These are phyloP conservation scores for Lineolata rhizophorae DNA, from an alignment of 495 filamentous ascomycete species.

Conservation along the genomic window DNA sequence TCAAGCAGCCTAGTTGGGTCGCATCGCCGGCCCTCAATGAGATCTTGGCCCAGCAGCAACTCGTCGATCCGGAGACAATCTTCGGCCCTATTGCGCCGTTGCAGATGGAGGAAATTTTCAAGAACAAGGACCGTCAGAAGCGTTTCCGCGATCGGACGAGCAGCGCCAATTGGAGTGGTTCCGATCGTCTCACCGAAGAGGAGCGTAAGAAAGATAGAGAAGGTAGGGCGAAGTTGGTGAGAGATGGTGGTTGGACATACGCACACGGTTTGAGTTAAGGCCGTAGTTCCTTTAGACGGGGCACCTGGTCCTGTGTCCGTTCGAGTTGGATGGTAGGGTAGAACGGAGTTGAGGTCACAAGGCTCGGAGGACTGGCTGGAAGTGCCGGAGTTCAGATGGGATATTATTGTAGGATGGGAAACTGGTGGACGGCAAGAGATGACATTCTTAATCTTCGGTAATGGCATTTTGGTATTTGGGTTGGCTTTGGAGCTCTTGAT, in stretches of 20 bases:
- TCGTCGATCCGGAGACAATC: slow-evolving; percentile 61
- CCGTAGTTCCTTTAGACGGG: too few species aligned
- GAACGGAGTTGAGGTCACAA: too few species aligned
- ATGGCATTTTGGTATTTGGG: too few species aligned
- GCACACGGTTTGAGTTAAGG: too few species aligned
- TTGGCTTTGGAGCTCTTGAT: too few species aligned
- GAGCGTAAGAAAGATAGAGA: slow-evolving; percentile 63
- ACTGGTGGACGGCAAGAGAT: too few species aligned
- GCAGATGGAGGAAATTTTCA: slow-evolving; percentile 90
- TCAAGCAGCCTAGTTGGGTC: slow-evolving; percentile 57
- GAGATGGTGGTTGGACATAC: slow-evolving; percentile 75
- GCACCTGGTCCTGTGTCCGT: too few species aligned
- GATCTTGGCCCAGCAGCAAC: slow-evolving; percentile 53
- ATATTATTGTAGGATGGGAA: too few species aligned
- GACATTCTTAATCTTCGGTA: too few species aligned
- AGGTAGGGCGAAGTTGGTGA: slow-evolving; percentile 54
- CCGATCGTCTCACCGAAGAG: slow-evolving; percentile 78
- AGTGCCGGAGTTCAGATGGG: too few species aligned
- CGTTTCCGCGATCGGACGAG: slow-evolving; percentile 74
- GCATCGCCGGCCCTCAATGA: slow-evolving; percentile 55
- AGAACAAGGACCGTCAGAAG: slow-evolving; percentile 55
- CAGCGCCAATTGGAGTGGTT: slow-evolving; percentile 76
- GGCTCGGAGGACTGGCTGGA: too few species aligned
- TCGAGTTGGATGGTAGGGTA: too few species aligned
- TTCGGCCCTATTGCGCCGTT: slow-evolving; percentile 76